Evolutionary conservation across 139 green algal species (phyloP).

Genomic region (Parachlorella kessleri): DNA sequence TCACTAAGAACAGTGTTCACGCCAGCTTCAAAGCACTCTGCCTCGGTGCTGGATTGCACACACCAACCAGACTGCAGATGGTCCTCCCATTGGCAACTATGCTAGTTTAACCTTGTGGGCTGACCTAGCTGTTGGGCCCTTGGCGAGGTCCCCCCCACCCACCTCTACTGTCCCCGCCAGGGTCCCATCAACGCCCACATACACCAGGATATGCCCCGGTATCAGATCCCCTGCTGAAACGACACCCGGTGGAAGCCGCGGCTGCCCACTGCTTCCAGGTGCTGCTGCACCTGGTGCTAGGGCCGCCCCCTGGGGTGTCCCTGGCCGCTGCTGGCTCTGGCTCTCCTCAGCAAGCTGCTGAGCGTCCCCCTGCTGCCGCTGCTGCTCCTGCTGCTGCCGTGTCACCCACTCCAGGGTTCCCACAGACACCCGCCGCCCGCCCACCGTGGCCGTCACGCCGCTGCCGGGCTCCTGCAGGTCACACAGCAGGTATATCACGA

Average conservation of each 20-base stretch:
- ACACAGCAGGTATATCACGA: too few species aligned
- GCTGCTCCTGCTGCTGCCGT: neutral
- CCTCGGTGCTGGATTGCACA: too few species aligned
- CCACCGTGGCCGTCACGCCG: constrained; percentile 69
- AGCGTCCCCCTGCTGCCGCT: neutral
- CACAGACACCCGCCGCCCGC: constrained; percentile 60
- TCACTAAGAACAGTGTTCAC: too few species aligned
- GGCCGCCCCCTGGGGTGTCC: neutral
- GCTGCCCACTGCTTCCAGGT: neutral
- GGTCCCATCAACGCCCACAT: constrained; percentile 57
- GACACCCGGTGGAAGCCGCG: neutral
- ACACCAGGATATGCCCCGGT: constrained; percentile 69
- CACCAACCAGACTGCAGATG: too few species aligned
- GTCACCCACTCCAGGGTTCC: constrained; percentile 82
- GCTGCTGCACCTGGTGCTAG: neutral
- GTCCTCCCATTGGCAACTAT: too few species aligned
- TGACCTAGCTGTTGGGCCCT: too few species aligned
- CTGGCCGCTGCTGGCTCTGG: neutral
- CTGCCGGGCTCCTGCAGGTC: constrained; percentile 83
- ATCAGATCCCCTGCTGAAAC: neutral
- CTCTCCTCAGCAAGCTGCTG: neutral
- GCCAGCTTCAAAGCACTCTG: too few species aligned
- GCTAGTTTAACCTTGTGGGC: too few species aligned
- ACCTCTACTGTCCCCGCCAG: constrained; percentile 61
- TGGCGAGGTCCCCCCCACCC: too few species aligned